These are phyloP conservation scores for Chlamydomonas reinhardtii DNA, from an alignment of 163 green algal genomes.

Conservation along the genomic window DNA sequence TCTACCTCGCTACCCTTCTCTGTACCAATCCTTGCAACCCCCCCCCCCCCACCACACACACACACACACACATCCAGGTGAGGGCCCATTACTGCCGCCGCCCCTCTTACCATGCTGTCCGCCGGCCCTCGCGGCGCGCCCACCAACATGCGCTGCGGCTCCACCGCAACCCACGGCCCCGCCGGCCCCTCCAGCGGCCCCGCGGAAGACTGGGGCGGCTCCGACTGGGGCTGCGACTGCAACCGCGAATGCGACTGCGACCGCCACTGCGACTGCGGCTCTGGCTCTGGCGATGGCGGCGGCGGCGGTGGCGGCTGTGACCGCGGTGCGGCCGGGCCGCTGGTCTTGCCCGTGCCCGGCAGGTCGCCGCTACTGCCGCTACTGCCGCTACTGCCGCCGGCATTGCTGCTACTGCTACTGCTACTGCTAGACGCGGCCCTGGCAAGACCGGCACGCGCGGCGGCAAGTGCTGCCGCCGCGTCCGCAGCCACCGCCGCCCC, in stretches of 20 bases:
- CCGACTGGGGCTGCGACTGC: neutral
- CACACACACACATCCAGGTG: too few relatives aligned
- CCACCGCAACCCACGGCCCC: neutral
- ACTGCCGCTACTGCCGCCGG: neutral
- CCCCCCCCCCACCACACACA: too few relatives aligned
- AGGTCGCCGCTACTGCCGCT: too few relatives aligned
- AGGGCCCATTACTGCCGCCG: too few relatives aligned
- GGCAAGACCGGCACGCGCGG: neutral
- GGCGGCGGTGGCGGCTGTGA: neutral
- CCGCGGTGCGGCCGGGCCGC: too few relatives aligned
- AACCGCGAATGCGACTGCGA: neutral
- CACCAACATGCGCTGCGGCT: neutral
- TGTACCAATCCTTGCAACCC: too few relatives aligned
- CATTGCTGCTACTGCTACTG: slow-evolving; percentile 1
- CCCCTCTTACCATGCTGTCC: neutral
- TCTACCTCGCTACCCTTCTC: too few relatives aligned
- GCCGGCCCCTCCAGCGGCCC: too few relatives aligned
- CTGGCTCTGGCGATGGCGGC: too few relatives aligned
- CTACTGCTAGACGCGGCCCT: neutral
- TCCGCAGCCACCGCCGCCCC: neutral
- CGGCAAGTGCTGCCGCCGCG: neutral
- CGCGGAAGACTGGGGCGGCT: neutral
- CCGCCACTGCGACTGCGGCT: too few relatives aligned
- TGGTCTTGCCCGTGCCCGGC: too few relatives aligned
- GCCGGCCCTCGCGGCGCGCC: slow-evolving; percentile 5